Evolutionary conservation across 768 basidiomycete genomes (phyloP).

Genomic region (Boletus sensibilis): DNA sequence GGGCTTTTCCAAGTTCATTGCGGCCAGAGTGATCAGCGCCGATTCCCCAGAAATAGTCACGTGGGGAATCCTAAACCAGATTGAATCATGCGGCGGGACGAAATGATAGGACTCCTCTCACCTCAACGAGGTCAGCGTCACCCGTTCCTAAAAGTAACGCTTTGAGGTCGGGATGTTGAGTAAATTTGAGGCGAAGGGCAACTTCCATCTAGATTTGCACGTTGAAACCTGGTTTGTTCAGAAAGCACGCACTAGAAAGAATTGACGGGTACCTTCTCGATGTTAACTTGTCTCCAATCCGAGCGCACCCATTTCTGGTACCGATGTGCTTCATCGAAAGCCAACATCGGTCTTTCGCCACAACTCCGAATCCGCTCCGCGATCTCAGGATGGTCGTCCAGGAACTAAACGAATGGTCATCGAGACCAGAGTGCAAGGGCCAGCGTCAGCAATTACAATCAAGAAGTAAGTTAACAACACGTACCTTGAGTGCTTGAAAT

Average conservation of each 20-base stretch:
- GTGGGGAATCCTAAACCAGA: constrained; percentile 58
- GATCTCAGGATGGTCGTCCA: constrained; percentile 55
- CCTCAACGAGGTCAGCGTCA: constrained; percentile 68
- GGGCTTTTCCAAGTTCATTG: constrained; percentile 73
- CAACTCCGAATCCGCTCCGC: constrained; percentile 70
- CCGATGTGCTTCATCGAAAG: constrained; percentile 66
- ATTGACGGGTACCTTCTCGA: constrained; percentile 48
- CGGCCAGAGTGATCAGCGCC: constrained; percentile 64
- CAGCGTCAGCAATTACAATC: background rate
- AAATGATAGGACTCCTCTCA: constrained; percentile 23
- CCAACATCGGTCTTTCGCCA: constrained; percentile 59
- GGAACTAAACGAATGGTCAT: constrained; percentile 43
- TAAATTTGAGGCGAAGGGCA: constrained; percentile 65
- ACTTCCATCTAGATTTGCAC: constrained; percentile 57
- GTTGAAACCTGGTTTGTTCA: background rate
- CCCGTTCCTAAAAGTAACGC: constrained; percentile 62
- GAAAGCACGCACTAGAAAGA: background rate
- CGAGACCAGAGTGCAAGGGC: background rate
- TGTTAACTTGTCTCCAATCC: constrained; percentile 70
- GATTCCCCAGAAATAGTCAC: constrained; percentile 77
- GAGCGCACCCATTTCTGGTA: constrained; percentile 58
- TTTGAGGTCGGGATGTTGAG: constrained; percentile 61
- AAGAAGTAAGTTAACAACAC: background rate
- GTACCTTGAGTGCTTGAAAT: constrained; percentile 71
- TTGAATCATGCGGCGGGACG: background rate